Evolutionary conservation across 345 rosid species (phyloP).

Genomic region (Clausena lansium): DNA sequence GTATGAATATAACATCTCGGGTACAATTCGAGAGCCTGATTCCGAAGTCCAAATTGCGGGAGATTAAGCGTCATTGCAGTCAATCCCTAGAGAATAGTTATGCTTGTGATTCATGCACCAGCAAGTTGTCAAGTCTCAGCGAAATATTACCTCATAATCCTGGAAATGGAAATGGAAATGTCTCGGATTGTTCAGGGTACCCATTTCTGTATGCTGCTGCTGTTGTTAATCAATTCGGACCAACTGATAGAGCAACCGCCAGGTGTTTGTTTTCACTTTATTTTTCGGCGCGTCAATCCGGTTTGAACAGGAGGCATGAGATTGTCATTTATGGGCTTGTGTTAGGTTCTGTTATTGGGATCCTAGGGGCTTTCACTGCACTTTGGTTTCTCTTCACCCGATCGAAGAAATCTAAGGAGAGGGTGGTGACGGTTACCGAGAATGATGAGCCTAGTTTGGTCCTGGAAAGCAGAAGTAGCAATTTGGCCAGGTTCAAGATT

Average conservation of each 20-base stretch:
- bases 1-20: conserved; percentile 27
- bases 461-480: conserved; percentile 12
- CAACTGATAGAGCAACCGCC: conserved; percentile 30
- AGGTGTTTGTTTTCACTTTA: conserved; percentile 34
- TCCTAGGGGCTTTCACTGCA: conserved; percentile 19
- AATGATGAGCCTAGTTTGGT: conserved; percentile 13
- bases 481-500: conserved; percentile 26
- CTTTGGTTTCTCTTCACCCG: conserved; percentile 21
- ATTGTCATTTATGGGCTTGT: conserved; percentile 16
- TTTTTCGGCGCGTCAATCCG: neutral
- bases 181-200: conserved; percentile 29
- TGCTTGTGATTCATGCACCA: conserved; percentile 31
- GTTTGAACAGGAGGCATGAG: neutral
- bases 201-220: conserved; percentile 36
- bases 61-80: conserved; percentile 24
- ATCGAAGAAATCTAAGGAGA: neutral
- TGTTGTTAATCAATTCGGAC: conserved; percentile 34
- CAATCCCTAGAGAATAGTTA: conserved; percentile 21
- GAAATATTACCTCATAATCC: conserved; percentile 5
- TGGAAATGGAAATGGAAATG: neutral
- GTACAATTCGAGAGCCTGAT: conserved; percentile 31
- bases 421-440: neutral
- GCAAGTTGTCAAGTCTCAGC: conserved; percentile 15
- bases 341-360: conserved; percentile 31
- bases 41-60: conserved; percentile 26